phyloP scores from a whole-genome alignment of 257 asterid genomes.

The Nicotiana knightiana region DNA sequence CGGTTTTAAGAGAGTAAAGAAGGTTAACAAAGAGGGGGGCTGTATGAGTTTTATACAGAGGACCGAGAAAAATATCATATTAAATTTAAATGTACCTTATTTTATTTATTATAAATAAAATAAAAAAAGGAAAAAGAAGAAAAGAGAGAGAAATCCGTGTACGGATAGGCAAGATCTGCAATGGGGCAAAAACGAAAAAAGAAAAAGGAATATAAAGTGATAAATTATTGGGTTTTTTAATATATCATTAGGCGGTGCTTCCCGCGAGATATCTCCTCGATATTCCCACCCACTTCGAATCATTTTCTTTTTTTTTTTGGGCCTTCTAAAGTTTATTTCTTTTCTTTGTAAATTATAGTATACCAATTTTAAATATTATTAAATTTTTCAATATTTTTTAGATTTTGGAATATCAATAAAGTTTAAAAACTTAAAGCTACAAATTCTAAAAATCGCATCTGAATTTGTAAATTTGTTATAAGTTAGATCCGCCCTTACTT shows the following conservation, averaged over 20 bases:
- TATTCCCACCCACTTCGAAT: conserved; percentile 1
- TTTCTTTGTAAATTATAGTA: too few species aligned
- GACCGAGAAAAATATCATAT: background rate
- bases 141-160: background rate
- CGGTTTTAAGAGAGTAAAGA: conserved; percentile 41
- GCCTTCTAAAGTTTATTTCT: background rate
- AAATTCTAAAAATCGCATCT: too few species aligned
- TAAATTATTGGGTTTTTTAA: background rate
- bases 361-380: too few species aligned
- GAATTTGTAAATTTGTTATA: too few species aligned
- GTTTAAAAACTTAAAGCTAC: too few species aligned
- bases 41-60: conserved; percentile 5
- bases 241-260: conserved; percentile 18
- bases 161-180: conserved; percentile 26
- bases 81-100: background rate
- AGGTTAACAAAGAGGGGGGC: conserved; percentile 16
- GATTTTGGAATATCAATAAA: too few species aligned
- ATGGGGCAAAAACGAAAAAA: background rate
- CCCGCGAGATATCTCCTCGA: conserved; percentile 25
- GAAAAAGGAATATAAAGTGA: background rate
- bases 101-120: background rate
- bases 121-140: conserved; percentile 5
- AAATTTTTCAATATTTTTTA: too few species aligned
- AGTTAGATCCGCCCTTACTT: too few species aligned
- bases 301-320: background rate